Conservation (phyloP, 2,329 filamentous ascomycete genomes). For the Sporothrix brasiliensis region DNA sequence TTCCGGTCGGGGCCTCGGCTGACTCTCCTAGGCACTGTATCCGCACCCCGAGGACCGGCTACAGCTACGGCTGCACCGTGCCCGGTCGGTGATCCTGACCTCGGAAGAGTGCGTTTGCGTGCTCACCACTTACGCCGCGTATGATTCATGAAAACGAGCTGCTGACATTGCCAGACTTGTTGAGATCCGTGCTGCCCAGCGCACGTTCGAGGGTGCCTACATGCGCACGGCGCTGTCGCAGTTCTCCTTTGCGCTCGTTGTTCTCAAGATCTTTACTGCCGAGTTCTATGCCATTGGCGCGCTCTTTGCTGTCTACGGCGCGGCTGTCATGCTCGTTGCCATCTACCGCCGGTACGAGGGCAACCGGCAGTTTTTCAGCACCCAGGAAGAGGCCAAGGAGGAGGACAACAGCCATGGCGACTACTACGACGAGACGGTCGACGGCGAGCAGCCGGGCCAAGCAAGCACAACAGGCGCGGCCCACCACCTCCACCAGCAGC, state of each 20-base stretch:
- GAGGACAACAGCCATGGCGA: constrained; percentile 35
- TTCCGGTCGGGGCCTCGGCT: neutral
- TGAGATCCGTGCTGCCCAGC: constrained; percentile 90
- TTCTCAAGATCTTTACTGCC: constrained; percentile 93
- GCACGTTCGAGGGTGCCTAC: constrained; percentile 97
- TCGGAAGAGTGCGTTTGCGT: constrained; percentile 69
- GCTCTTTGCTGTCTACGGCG: constrained; percentile 88
- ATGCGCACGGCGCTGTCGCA: constrained; percentile 91
- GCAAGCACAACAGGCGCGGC: constrained; percentile 30
- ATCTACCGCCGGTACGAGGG: constrained; percentile 87
- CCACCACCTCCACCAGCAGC: constrained; percentile 46
- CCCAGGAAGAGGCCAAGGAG: constrained; percentile 47
- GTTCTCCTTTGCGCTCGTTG: constrained; percentile 91
- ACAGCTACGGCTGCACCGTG: constrained; percentile 78
- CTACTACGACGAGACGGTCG: constrained; percentile 31
- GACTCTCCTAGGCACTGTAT: constrained; percentile 41
- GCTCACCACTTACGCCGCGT: neutral
- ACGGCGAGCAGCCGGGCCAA: constrained; percentile 29
- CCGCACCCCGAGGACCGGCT: constrained; percentile 69
- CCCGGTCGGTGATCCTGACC: constrained; percentile 79
- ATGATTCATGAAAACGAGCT: neutral
- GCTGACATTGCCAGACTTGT: constrained; percentile 61
- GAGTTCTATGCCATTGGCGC: constrained; percentile 99
- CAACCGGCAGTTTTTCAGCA: constrained; percentile 87
- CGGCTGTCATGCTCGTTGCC: constrained; percentile 79